These are phyloP conservation scores for Monilinia aucupariae DNA, from an alignment of 2,329 filamentous ascomycete genomes.

Conservation along the genomic window DNA sequence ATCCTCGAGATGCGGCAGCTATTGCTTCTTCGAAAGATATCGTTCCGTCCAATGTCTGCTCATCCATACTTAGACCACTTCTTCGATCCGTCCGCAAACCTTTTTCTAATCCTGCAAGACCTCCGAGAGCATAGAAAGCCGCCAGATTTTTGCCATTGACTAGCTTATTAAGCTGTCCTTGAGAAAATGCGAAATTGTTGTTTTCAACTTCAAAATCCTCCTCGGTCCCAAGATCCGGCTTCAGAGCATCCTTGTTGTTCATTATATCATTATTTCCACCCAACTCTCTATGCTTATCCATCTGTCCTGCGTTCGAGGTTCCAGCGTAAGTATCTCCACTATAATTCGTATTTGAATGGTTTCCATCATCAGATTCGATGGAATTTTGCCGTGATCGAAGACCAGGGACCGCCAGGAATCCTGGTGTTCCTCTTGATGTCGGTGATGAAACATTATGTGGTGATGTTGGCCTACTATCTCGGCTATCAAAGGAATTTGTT, in stretches of 20 bases:
- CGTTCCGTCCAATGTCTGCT: constrained; percentile 55
- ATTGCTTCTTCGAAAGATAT: constrained; percentile 62
- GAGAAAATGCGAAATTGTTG: constrained; percentile 68
- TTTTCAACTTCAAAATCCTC: constrained; percentile 60
- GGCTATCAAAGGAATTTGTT: constrained; percentile 53
- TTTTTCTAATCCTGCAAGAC: constrained; percentile 65
- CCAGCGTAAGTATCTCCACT: constrained; percentile 40
- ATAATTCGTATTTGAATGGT: constrained; percentile 39
- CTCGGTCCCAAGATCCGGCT: constrained; percentile 66
- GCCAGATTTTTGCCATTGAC: constrained; percentile 73
- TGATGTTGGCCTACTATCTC: constrained; percentile 57
- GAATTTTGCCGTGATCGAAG: constrained; percentile 60
- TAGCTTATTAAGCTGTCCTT: constrained; percentile 69
- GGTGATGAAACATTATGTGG: constrained; percentile 65
- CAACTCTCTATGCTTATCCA: constrained; percentile 38
- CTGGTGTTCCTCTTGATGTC: constrained; percentile 44
- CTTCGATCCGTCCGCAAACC: constrained; percentile 62
- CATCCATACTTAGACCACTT: constrained; percentile 65
- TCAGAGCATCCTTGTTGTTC: constrained; percentile 42
- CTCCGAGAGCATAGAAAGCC: constrained; percentile 71
- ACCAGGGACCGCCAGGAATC: constrained; percentile 59
- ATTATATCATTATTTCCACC: constrained; percentile 44
- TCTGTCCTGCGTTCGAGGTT: constrained; percentile 36
- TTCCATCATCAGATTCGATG: constrained; percentile 55
- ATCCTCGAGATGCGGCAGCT: constrained; percentile 27